Conservation (phyloP, 2,329 filamentous ascomycete species). For the Fusarium sp. region DNA sequence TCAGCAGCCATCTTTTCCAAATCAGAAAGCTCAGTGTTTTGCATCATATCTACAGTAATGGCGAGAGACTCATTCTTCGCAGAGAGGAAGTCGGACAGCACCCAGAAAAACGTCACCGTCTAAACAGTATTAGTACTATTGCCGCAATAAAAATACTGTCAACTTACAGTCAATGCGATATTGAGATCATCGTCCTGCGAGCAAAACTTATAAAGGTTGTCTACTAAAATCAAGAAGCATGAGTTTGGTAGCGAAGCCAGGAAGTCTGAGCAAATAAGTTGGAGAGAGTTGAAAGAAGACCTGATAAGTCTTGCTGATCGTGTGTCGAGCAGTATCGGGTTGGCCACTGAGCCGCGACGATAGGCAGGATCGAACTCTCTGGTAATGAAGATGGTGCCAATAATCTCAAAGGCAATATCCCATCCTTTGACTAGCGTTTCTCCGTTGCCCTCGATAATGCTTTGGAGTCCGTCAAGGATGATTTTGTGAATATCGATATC, state of each 20-base stretch:
- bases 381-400: slow-evolving; percentile 81
- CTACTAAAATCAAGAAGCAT: slow-evolving; percentile 82
- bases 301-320: slow-evolving; percentile 82
- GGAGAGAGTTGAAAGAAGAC: slow-evolving; percentile 87
- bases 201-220: slow-evolving; percentile 90
- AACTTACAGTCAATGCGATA: slow-evolving; percentile 85
- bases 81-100: slow-evolving; percentile 88
- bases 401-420: slow-evolving; percentile 86
- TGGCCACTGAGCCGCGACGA: slow-evolving; percentile 46
- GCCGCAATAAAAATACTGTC: no score
- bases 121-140: slow-evolving; percentile 49
- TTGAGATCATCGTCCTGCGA: slow-evolving; percentile 93
- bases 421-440: slow-evolving; percentile 87
- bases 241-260: slow-evolving; percentile 77
- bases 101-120: slow-evolving; percentile 97
- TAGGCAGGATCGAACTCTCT: slow-evolving; percentile 53
- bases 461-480: slow-evolving; percentile 82
- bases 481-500: slow-evolving; percentile 86
- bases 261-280: slow-evolving; percentile 96
- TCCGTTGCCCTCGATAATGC: slow-evolving; percentile 87
- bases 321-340: slow-evolving; percentile 59
- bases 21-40: slow-evolving; percentile 63
- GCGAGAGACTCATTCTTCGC: slow-evolving; percentile 68
- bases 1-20: slow-evolving; percentile 70
- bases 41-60: slow-evolving; percentile 68